These are phyloP conservation scores for Paramecium sexaurelia DNA, from an alignment of 73 alveolate species.

Conservation along the genomic window DNA sequence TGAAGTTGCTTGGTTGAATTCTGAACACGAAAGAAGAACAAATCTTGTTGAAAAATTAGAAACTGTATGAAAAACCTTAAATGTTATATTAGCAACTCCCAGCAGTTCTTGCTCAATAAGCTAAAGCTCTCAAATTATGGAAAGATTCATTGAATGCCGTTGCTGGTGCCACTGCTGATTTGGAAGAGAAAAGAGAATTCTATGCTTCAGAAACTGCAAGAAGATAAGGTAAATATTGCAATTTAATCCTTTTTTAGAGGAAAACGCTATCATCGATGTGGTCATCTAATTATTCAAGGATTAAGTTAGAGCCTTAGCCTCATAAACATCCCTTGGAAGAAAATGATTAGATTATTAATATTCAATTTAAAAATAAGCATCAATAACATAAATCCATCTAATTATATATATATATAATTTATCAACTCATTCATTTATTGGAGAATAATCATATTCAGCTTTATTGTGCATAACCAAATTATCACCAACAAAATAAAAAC, in stretches of 20 bases:
- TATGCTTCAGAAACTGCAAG: slow-evolving; percentile 54
- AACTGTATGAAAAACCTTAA: not conserved
- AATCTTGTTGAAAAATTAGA: slow-evolving; percentile 47
- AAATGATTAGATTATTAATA: slow-evolving; percentile 25
- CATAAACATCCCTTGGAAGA: slow-evolving; percentile 57
- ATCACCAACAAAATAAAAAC: slow-evolving; percentile 95
- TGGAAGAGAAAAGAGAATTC: slow-evolving; percentile 61
- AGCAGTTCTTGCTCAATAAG: slow-evolving; percentile 54
- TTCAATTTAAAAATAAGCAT: not conserved
- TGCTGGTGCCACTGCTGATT: slow-evolving; percentile 60
- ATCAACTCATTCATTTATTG: not conserved
- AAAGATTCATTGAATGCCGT: slow-evolving; percentile 49
- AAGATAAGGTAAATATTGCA: not conserved
- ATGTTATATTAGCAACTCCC: slow-evolving; percentile 16
- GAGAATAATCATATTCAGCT: slow-evolving; percentile 93
- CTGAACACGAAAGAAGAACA: slow-evolving; percentile 34
- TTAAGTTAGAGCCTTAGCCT: slow-evolving; percentile 61
- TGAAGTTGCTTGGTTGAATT: slow-evolving; percentile 51
- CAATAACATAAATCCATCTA: not conserved
- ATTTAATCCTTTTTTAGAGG: not conserved
- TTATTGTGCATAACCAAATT: slow-evolving; percentile 95
- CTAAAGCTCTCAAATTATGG: slow-evolving; percentile 59
- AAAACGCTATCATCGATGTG: slow-evolving; percentile 39
- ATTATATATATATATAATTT: not conserved
- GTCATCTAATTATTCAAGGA: slow-evolving; percentile 56